Percentiles rank a stretch among this genome's conserved stretches.
Evolutionary conservation across 208 protist genomes (phyloP).

Genomic region (Leishmania tarentolae): DNA sequence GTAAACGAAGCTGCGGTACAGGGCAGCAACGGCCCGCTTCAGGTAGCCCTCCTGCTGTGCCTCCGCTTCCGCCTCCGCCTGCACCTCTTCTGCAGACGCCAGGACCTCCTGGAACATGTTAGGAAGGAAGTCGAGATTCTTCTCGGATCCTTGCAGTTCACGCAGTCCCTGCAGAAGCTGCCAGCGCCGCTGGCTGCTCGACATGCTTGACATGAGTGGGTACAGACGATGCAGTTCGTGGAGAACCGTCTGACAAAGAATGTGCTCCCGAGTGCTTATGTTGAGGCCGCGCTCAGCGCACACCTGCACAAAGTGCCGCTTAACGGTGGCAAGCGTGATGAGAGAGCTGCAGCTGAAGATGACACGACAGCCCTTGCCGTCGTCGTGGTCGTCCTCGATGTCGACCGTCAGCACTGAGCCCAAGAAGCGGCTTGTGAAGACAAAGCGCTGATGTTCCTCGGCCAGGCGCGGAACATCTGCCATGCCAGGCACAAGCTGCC

Average conservation of each 20-base stretch:
- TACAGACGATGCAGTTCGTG: slow-evolving; percentile 49
- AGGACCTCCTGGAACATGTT: slow-evolving; percentile 48
- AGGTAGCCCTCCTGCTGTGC: slow-evolving; percentile 47
- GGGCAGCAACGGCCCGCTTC: slow-evolving; percentile 41
- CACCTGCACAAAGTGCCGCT: slow-evolving; percentile 28
- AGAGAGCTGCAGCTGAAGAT: slow-evolving; percentile 64
- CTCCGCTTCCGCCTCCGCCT: slow-evolving; percentile 38
- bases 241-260: slow-evolving; percentile 45
- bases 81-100: slow-evolving; percentile 43
- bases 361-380: slow-evolving; percentile 22
- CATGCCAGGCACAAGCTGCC: slow-evolving; percentile 57
- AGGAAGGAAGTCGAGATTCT: slow-evolving; percentile 50
- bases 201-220: slow-evolving; percentile 44
- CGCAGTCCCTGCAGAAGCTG: slow-evolving; percentile 66
- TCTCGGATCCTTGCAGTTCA: slow-evolving; percentile 61
- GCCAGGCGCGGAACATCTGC: slow-evolving; percentile 47
- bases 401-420: slow-evolving; percentile 47
- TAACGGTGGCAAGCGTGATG: slow-evolving; percentile 42
- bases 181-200: slow-evolving; percentile 31
- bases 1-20: slow-evolving; percentile 61
- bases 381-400: slow-evolving; percentile 21
- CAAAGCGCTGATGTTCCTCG: slow-evolving; percentile 31
- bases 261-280: slow-evolving; percentile 42
- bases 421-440: slow-evolving; percentile 63
- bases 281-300: slow-evolving; percentile 32